Evolutionary conservation across 2,329 filamentous ascomycete genomes (phyloP), one percentile per base, ranked within the genome.

Genomic region (Fusarium beomiforme): DNA sequence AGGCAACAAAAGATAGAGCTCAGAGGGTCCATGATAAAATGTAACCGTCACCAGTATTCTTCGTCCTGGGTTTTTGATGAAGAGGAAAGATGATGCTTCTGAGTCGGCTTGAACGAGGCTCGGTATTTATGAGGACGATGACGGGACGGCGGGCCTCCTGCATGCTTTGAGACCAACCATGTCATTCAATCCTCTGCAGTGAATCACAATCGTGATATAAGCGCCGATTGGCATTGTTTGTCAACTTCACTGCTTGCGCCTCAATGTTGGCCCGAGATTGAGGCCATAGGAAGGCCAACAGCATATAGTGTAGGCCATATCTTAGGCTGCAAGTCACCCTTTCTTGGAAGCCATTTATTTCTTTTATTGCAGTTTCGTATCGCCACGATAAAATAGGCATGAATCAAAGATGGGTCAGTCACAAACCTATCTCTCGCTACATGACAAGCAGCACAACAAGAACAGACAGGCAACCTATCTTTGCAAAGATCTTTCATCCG

Each of bases 1-100:
- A 71, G 23, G 11, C 65, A 56, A 11, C 24, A 39, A 11, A 66
- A 2, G 8, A 69, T 44, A 1, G 56, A 66, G 16, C 29, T 24
- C 2, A 65, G 7, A 1, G 23, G 11, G 14, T 58, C 34, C 69
- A 71, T 41, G 10, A 21, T 11, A 2, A 7, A 4, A 0, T 12
- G 29, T 29, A 10, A 29, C 8, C 29, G 8, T 29, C 29, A 9
- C 8, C 8, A 10, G 11, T 14, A 0, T 8, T 14, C 2, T 13
- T 5, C 13, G 23, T 1, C 1, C 14, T 6, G 3, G 8, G 3
- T 10, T 2, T 13, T 29, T 19, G 29, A 60, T 31, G 12, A 17
- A 9, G 3, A 7, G 26, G 16, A 2, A 4, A 19, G 21, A 16
- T 16, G 24, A 14, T 34, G 21, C 19, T 36, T 23, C 12, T 8